phyloP scores from a whole-genome alignment of 2,329 filamentous ascomycete species.

The Fusarium foetens region DNA sequence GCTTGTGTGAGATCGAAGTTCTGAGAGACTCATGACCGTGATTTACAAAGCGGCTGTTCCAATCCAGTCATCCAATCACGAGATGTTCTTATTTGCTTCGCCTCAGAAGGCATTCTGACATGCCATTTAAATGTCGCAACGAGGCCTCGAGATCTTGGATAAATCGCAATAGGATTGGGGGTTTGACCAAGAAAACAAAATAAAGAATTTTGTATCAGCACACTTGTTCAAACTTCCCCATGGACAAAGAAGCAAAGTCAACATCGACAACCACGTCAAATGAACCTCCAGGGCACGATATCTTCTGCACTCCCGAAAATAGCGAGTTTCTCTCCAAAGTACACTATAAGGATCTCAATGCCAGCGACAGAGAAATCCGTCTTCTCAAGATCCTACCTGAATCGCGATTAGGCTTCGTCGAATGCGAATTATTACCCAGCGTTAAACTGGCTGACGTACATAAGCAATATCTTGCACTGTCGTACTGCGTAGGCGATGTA shows the following conservation, averaged over 20 bases:
- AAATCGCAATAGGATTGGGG: too few relatives aligned
- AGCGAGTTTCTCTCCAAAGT: neutral
- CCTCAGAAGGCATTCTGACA: neutral
- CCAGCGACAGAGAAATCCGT: rapidly evolving
- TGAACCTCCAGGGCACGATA: slow-evolving; percentile 3
- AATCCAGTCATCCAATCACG: neutral
- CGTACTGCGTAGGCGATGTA: neutral
- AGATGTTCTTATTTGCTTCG: neutral
- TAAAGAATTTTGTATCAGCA: rapidly evolving
- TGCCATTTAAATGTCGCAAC: neutral
- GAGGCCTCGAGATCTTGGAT: rapidly evolving
- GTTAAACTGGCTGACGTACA: neutral
- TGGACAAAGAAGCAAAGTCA: neutral
- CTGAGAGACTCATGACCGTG: rapidly evolving
- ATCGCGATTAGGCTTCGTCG: rapidly evolving
- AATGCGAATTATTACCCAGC: neutral
- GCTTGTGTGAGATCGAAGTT: rapidly evolving
- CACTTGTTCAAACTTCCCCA: neutral
- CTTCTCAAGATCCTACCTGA: neutral
- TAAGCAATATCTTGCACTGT: neutral
- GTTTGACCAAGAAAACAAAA: rapidly evolving
- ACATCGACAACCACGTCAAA: rapidly evolving
- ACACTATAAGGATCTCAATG: rapidly evolving
- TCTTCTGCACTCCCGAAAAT: slow-evolving; percentile 26
- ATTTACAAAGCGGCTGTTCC: neutral